Base-by-base conservation (phyloP, 1,284 basidiomycete species). In the Ustilago sp. region DNA sequence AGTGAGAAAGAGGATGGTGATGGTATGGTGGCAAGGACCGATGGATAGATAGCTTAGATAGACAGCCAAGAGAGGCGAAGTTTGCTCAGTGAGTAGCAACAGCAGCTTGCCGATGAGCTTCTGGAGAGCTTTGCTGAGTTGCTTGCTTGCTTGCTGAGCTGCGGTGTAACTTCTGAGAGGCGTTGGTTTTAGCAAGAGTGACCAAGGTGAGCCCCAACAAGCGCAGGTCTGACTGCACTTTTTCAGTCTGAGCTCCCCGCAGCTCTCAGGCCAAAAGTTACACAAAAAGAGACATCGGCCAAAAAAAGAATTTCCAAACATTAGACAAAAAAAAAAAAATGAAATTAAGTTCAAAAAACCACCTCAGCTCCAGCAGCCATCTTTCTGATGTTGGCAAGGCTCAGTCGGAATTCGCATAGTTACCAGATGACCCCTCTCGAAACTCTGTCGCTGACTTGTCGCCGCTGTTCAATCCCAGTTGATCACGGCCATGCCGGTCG, bases 141-240 rank as follows among this genome's bases (percentile, higher is more conserved):
- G 13, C 8, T n/a, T 41, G 39, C 53, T 28, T 38, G 35, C 36
- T 41, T 6, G 38, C n/a, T 31, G 31, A 41, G 55, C 34, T 48
- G 31, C n/a, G 12, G 45, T 48, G 45, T 50, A 31, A 31, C 59
- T 52, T 53, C 48, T 50, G 36, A 23, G n/a, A 38, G 41, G 48
- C 31, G 48, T 50, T 50, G 48, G 31, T 50, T 50, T 50, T 45
- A 45, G 13, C 8, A 45, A 45, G 8, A 50, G 23, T 50, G 48
- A 31, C 28, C 9, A 19, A 43, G 15, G n/a, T 43, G 56, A 65
- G 63, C 61, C 67, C 68, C 68, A 70, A 70, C 58, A 70, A 65
- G 53, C 52, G 52, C 35, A 23, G 63, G 56, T 59, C 63, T 17
- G 28, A 48, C 45, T 57, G 55, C 63, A 52, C 56, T 52, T 52